Evolutionary conservation across 2,329 filamentous ascomycete species (phyloP).

Genomic region (Trichoderma hamatum): DNA sequence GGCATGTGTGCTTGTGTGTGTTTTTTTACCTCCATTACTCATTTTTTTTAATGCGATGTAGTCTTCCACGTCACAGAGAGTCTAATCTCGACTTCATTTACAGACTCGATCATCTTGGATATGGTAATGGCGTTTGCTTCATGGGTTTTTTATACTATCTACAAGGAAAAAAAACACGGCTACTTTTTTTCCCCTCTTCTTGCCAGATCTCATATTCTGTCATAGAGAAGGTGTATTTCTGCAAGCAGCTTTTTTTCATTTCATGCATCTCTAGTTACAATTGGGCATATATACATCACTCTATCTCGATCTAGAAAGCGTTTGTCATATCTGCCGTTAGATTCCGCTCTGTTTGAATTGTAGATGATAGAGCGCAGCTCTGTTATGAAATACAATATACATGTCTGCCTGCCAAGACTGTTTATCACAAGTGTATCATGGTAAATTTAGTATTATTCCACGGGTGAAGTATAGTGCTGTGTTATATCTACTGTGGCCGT

Average conservation of each 20-base stretch:
- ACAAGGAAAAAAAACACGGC: not conserved
- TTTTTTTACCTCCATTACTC: not conserved
- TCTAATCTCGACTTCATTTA: not conserved
- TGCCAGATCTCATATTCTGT: not conserved
- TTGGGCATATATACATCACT: not conserved
- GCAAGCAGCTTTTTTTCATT: not conserved
- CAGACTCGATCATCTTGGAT: constrained; percentile 24
- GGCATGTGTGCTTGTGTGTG: not conserved
- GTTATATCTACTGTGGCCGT: not conserved
- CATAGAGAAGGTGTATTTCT: not conserved
- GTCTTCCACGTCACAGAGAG: not conserved
- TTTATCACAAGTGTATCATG: not conserved
- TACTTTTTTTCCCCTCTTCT: not conserved
- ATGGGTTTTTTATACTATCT: not conserved
- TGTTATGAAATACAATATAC: not conserved
- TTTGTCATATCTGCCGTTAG: not conserved
- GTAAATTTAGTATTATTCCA: not conserved
- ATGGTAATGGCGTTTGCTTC: constrained; percentile 37
- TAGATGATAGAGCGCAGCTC: not conserved
- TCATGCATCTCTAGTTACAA: not conserved
- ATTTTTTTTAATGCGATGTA: not conserved
- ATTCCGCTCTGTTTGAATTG: not conserved
- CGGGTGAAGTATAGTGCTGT: not conserved
- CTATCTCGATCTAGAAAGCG: not conserved
- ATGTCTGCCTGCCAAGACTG: not conserved